A percentile compares a stretch with the other conserved stretches of the same genome.
Conservation (phyloP, 306 rosid species). For the Cicer chorassanicum region DNA sequence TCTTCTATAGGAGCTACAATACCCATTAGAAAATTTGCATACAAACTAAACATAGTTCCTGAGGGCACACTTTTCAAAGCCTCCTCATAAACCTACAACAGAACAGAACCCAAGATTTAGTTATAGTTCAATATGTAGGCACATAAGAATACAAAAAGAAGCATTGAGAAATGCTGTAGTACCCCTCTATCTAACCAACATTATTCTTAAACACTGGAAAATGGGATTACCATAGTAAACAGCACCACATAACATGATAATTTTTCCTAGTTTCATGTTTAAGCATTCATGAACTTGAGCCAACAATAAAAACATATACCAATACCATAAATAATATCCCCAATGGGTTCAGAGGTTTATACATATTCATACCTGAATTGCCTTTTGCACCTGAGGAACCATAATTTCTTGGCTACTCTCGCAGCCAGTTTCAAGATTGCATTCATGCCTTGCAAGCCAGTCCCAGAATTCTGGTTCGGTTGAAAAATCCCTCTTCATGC, state of each 20-base stretch:
- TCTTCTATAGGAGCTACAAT: constrained; percentile 52
- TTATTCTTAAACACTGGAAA: constrained; percentile 4
- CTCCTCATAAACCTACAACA: constrained; percentile 78
- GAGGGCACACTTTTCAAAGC: constrained; percentile 69
- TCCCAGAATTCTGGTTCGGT: constrained; percentile 81
- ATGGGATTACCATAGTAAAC: constrained; percentile 12
- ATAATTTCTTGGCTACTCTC: constrained; percentile 52
- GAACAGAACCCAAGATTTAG: constrained; percentile 34
- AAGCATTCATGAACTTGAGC: constrained; percentile 7
- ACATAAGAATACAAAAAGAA: constrained; percentile 2
- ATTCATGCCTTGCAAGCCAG: constrained; percentile 83
- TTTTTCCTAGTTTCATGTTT: constrained; percentile 19
- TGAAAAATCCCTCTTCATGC: constrained; percentile 73
- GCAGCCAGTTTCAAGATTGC: constrained; percentile 46
- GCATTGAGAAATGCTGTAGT: background rate
- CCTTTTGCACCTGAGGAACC: constrained; percentile 58
- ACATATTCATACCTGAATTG: constrained; percentile 68
- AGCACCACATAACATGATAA: constrained; percentile 13
- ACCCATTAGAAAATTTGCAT: constrained; percentile 62
- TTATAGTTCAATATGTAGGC: constrained; percentile 38
- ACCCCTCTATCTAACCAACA: constrained; percentile 19
- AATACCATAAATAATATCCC: constrained; percentile 12
- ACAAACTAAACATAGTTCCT: constrained; percentile 57
- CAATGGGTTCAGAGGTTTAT: constrained; percentile 12
- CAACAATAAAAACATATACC: constrained; percentile 24